A percentile compares a stretch with the other conserved stretches of the same genome.
phyloP scores from a whole-genome alignment of 208 protist genomes.

The Crithidia sp. region DNA sequence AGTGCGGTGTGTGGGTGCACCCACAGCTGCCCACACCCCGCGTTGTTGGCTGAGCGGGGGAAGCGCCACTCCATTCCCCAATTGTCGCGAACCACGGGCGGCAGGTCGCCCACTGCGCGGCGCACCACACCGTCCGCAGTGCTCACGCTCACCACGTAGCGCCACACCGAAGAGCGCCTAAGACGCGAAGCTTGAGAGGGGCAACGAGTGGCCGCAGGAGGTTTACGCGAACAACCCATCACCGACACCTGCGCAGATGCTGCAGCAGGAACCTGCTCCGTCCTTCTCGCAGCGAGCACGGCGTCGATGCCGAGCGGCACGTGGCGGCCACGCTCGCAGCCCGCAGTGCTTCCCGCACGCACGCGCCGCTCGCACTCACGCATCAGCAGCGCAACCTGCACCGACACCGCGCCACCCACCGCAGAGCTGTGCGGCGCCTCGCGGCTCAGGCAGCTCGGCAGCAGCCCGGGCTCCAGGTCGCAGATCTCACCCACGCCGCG shows the following conservation, averaged over 20 bases:
- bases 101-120: conserved; percentile 2
- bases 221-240: neutral
- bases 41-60: neutral
- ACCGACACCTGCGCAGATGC: neutral
- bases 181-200: neutral
- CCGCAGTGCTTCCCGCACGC: conserved; percentile 6
- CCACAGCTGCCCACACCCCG: neutral
- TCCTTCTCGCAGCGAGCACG: neutral
- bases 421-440: conserved; percentile 19
- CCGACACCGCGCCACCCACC: conserved; percentile 16
- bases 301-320: conserved; percentile 24
- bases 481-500: conserved; percentile 26
- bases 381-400: conserved; percentile 30
- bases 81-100: conserved; percentile 8
- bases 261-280: neutral
- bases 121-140: conserved; percentile 3
- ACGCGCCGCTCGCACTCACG: conserved; percentile 23
- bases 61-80: conserved; percentile 6
- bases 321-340: neutral
- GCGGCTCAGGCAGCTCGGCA: conserved; percentile 21
- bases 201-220: neutral
- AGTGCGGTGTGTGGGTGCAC: conserved; percentile 1
- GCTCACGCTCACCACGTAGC: conserved; percentile 13
- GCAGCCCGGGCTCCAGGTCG: conserved; percentile 27
- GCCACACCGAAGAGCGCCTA: neutral